Evolutionary conservation across 176 grass and related monocot genomes (phyloP).

Genomic region (Hyparrhenia diplandra): DNA sequence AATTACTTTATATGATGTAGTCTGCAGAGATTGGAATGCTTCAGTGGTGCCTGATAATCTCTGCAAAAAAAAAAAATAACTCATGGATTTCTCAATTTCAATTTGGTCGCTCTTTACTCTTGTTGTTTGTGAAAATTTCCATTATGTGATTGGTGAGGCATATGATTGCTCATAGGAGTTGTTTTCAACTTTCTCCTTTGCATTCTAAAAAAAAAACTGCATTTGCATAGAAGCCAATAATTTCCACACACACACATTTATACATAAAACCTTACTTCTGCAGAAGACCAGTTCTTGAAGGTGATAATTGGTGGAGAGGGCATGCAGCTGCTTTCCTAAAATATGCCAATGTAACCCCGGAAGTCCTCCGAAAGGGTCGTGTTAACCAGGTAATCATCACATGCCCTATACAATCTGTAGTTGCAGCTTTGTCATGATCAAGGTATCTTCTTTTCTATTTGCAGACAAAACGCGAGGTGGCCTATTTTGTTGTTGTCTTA

Average conservation of each 20-base stretch:
- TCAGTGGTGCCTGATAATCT: background rate
- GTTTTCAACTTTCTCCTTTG: background rate
- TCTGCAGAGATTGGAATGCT: background rate
- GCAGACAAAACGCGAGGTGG: conserved; percentile 69
- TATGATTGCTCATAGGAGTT: background rate
- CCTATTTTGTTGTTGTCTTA: conserved; percentile 76
- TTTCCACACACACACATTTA: conserved; percentile 15
- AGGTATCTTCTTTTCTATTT: conserved; percentile 22
- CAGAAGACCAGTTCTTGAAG: conserved; percentile 81
- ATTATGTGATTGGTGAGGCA: background rate
- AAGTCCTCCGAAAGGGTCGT: conserved; percentile 67
- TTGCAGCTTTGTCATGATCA: conserved; percentile 14
- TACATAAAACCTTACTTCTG: conserved; percentile 24
- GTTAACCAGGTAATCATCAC: conserved; percentile 61
- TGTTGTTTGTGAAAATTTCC: background rate
- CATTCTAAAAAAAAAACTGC: conserved; percentile 9
- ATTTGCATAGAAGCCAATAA: conserved; percentile 16
- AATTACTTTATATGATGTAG: conserved; percentile 12
- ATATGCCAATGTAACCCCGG: conserved; percentile 58
- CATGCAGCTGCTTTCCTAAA: conserved; percentile 88
- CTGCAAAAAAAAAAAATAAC: background rate
- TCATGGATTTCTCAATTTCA: background rate
- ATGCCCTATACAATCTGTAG: background rate
- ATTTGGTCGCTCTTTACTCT: background rate
- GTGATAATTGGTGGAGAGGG: conserved; percentile 98